Evolutionary conservation across 176 grass and related monocot species (phyloP).

Genomic region (Cymbopogon citratus): DNA sequence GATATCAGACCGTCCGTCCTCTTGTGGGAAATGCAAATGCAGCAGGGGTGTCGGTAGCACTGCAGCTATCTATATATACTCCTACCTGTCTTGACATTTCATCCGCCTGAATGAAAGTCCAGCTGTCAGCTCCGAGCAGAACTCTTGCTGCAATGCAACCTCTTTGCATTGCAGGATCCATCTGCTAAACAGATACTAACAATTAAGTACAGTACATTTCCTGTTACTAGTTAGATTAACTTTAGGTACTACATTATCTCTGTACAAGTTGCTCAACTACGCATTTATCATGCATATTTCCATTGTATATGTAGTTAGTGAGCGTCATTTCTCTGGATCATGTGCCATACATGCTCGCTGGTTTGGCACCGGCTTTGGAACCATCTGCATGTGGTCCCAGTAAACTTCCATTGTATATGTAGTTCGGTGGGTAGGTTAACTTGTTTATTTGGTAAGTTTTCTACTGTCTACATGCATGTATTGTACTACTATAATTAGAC

Average conservation of each 20-base stretch:
- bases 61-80: too few relatives aligned
- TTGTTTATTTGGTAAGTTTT: background rate
- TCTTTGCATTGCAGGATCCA: background rate
- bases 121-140: background rate
- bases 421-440: slow-evolving; percentile 1
- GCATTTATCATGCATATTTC: background rate
- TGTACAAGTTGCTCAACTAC: background rate
- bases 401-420: too few relatives aligned
- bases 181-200: background rate
- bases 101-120: too few relatives aligned
- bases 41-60: background rate
- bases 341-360: background rate
- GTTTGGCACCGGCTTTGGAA: slow-evolving; percentile 31
- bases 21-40: background rate
- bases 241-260: background rate
- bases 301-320: background rate
- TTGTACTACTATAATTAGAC: background rate
- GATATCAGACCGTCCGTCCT: too few relatives aligned
- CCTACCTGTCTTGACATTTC: background rate
- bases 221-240: background rate
- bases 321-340: background rate
- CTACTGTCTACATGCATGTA: background rate
- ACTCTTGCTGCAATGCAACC: background rate
- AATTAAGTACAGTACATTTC: background rate
- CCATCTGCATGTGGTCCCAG: background rate